phyloP scores from a whole-genome alignment of 257 asterid species.

The Solanum sejunctum region DNA sequence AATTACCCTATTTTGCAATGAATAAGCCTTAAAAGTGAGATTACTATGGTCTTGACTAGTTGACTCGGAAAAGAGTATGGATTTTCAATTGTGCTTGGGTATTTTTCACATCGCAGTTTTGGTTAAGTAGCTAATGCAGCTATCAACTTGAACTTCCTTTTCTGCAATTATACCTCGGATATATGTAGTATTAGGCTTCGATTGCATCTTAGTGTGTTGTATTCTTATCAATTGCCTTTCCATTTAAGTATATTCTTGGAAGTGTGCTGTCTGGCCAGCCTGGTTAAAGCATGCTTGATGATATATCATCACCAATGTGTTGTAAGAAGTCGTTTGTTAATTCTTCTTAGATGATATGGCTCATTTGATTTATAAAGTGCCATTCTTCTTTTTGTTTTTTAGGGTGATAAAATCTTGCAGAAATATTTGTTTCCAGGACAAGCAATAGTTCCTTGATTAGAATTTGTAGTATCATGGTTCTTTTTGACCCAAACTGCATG shows the following conservation, averaged over 20 bases:
- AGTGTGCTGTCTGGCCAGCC: background rate
- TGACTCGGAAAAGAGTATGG: background rate
- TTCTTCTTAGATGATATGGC: background rate
- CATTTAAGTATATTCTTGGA: background rate
- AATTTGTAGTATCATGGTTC: background rate
- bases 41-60: background rate
- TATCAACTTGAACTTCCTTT: background rate
- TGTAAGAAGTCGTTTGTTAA: background rate
- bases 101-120: background rate
- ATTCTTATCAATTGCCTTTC: background rate
- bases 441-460: background rate
- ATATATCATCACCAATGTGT: background rate
- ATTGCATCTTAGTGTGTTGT: background rate
- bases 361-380: background rate
- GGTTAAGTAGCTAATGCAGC: background rate
- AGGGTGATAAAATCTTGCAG: background rate
- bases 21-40: background rate
- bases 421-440: background rate
- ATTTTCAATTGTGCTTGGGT: background rate
- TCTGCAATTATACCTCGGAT: background rate
- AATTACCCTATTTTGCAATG: background rate
- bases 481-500: background rate
- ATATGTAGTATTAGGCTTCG: background rate
- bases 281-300: background rate
- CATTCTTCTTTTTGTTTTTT: background rate